phyloP scores from a whole-genome alignment of 345 rosid genomes.

The Nephelium lappaceum region DNA sequence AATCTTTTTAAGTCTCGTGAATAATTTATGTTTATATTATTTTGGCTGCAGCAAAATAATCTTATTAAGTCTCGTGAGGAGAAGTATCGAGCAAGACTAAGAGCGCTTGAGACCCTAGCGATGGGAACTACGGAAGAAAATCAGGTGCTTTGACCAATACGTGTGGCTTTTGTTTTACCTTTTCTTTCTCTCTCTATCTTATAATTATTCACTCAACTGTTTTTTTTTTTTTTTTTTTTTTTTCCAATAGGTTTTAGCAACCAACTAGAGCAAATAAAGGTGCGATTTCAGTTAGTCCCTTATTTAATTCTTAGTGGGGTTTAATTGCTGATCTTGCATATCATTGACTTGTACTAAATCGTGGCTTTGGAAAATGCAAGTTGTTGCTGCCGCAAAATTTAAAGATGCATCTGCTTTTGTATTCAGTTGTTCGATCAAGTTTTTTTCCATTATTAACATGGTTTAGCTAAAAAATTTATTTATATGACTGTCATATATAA shows the following conservation, averaged over 20 bases:
- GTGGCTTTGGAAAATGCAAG: not conserved
- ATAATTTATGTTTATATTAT: constrained; percentile 26
- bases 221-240: constrained; percentile 15
- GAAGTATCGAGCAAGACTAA: constrained; percentile 73
- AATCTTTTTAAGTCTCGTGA: too few species aligned
- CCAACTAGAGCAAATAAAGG: constrained; percentile 53
- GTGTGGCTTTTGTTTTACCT: constrained; percentile 21
- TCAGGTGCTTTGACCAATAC: constrained; percentile 47
- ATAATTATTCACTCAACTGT: not conserved
- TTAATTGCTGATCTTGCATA: not conserved
- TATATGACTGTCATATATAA: not conserved
- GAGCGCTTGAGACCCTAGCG: constrained; percentile 75
- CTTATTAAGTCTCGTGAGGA: constrained; percentile 65
- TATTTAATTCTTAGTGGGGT: constrained; percentile 2
- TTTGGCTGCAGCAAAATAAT: constrained; percentile 69
- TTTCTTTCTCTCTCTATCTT: constrained; percentile 7
- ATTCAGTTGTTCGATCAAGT: not conserved
- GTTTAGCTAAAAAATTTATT: not conserved
- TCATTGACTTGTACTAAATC: not conserved
- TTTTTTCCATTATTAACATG: constrained; percentile 2
- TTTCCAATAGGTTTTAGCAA: constrained; percentile 46
- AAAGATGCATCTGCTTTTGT: not conserved
- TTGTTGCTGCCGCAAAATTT: constrained; percentile 10
- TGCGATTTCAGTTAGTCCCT: constrained; percentile 15
- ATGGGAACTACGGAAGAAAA: constrained; percentile 76